These are phyloP conservation scores for Scheffersomyces illinoinensis DNA, from an alignment of 1,139 yeast genomes.

Conservation along the genomic window DNA sequence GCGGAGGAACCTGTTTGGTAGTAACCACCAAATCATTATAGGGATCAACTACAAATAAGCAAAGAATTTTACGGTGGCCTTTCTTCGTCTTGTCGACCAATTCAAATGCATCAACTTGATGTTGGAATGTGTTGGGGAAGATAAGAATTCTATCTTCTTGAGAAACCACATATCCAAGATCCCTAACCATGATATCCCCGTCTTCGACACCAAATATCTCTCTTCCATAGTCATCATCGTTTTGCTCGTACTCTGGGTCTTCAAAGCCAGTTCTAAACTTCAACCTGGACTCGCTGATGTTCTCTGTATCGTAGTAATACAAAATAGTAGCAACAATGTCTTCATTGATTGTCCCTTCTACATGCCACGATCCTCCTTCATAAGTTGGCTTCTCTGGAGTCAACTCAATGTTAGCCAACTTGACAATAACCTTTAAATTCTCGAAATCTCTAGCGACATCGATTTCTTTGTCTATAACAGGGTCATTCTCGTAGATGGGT, in stretches of 20 bases:
- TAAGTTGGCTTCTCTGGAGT: conserved; percentile 44
- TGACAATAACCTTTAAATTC: conserved; percentile 38
- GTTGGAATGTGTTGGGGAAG: conserved; percentile 44
- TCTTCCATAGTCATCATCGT: conserved; percentile 26
- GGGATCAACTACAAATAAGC: conserved; percentile 44
- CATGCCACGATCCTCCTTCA: conserved; percentile 47
- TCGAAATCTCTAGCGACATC: conserved; percentile 18
- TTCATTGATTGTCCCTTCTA: conserved; percentile 46
- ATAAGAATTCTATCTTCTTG: conserved; percentile 30
- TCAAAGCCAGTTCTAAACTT: conserved; percentile 32
- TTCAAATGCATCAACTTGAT: conserved; percentile 40
- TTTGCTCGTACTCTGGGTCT: conserved; percentile 40
- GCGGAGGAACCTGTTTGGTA: conserved; percentile 41
- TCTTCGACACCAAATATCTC: conserved; percentile 30
- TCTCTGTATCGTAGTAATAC: conserved; percentile 44
- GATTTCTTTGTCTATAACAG: conserved; percentile 17
- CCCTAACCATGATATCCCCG: conserved; percentile 21
- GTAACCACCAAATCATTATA: conserved; percentile 27
- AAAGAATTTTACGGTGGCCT: conserved; percentile 43
- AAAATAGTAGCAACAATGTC: conserved; percentile 44
- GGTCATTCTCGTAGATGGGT: conserved; percentile 16
- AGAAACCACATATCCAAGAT: conserved; percentile 27
- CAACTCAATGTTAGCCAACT: conserved; percentile 43
- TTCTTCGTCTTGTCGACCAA: conserved; percentile 33
- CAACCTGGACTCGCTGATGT: conserved; percentile 37